Percentiles rank a stretch among this genome's conserved stretches.
These are phyloP conservation scores for Dioscorea dumetorum DNA, from an alignment of 106 monocot genomes.

Conservation along the genomic window DNA sequence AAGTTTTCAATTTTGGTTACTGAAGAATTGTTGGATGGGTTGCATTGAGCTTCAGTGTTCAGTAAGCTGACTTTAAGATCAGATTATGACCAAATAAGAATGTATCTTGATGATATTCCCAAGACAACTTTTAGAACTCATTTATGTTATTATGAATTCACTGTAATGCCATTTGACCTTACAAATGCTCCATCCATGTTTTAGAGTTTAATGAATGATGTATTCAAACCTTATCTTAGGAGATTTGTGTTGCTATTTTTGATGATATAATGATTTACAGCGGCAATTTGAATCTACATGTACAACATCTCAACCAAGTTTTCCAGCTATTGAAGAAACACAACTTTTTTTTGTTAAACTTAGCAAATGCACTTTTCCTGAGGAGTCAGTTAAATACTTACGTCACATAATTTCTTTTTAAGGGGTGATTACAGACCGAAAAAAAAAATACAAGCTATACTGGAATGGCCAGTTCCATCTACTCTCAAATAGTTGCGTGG, in stretches of 20 bases:
- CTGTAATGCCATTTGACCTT: too few relatives aligned
- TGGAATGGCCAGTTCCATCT: background rate
- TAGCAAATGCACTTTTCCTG: background rate
- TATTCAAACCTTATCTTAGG: constrained; percentile 3
- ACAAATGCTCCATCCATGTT: constrained; percentile 13
- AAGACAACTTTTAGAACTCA: too few relatives aligned
- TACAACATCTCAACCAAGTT: background rate
- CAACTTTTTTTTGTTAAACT: background rate
- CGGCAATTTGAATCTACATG: background rate
- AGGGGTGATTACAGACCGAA: background rate
- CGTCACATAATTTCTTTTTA: background rate
- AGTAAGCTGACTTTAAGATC: too few relatives aligned
- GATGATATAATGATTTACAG: background rate
- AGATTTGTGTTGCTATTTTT: constrained; percentile 11
- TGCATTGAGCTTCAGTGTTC: too few relatives aligned
- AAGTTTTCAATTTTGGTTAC: too few relatives aligned
- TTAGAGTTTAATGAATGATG: constrained; percentile 5
- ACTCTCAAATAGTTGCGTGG: background rate
- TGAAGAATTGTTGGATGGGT: too few relatives aligned
- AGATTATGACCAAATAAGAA: too few relatives aligned
- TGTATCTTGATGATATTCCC: too few relatives aligned
- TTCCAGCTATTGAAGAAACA: background rate
- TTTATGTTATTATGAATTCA: too few relatives aligned
- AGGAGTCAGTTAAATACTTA: background rate
- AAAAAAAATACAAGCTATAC: background rate